These are phyloP conservation scores for Talaromyces ruber DNA, from an alignment of 495 filamentous ascomycete species.

Conservation along the genomic window DNA sequence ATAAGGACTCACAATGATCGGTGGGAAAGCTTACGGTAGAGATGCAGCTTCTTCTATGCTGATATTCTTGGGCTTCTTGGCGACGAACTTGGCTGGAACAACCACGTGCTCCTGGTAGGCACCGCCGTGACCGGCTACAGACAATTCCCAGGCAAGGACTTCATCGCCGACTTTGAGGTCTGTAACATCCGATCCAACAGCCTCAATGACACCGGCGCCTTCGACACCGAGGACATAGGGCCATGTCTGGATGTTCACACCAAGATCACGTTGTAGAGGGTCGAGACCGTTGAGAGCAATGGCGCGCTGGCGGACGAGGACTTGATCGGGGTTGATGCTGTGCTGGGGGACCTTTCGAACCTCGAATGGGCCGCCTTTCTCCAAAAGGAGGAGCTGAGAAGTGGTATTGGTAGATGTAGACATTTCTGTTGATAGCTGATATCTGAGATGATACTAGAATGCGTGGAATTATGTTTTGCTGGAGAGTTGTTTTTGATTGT, in stretches of 20 bases:
- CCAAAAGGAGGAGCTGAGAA: not conserved
- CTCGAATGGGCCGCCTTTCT: slow-evolving; percentile 6
- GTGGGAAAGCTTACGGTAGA: slow-evolving; percentile 19
- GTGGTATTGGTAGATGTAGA: not conserved
- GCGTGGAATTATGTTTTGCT: not conserved
- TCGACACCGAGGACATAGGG: slow-evolving; percentile 30
- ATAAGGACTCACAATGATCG: not conserved
- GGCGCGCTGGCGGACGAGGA: slow-evolving; percentile 25
- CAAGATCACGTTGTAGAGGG: slow-evolving; percentile 24
- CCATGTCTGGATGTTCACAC: slow-evolving; percentile 20
- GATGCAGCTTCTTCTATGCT: slow-evolving; percentile 29
- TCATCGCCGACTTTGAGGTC: slow-evolving; percentile 27
- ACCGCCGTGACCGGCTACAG: slow-evolving; percentile 14
- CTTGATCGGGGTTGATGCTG: slow-evolving; percentile 17
- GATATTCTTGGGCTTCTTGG: slow-evolving; percentile 23
- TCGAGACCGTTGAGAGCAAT: slow-evolving; percentile 31
- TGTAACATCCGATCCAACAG: slow-evolving; percentile 18
- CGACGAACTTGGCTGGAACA: slow-evolving; percentile 20
- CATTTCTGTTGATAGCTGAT: not conserved
- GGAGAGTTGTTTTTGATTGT: not conserved
- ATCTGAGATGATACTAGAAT: not conserved
- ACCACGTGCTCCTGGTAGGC: slow-evolving; percentile 31
- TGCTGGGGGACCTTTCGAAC: slow-evolving; percentile 11
- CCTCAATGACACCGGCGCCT: slow-evolving; percentile 26
- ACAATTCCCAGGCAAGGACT: slow-evolving; percentile 18